Evolutionary conservation across 352 stramenopile genomes (phyloP).

Genomic region (Pythium plurisporium): DNA sequence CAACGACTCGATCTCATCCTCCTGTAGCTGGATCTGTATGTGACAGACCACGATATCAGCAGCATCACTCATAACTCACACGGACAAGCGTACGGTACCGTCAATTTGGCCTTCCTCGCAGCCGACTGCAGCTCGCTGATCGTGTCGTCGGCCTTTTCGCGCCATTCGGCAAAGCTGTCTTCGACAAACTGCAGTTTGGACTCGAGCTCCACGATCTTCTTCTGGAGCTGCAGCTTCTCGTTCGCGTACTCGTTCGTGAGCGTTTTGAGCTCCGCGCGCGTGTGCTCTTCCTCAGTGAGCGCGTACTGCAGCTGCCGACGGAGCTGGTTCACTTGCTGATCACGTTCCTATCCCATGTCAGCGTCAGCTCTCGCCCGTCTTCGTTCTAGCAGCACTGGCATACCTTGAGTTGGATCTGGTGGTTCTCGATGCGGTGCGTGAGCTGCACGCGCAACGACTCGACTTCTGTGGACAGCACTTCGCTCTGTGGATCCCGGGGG

Average conservation of each 20-base stretch:
- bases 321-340: slow-evolving; percentile 67
- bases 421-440: slow-evolving; percentile 40
- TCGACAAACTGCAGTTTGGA: slow-evolving; percentile 65
- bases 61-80: background rate
- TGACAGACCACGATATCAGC: background rate
- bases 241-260: slow-evolving; percentile 44
- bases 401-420: slow-evolving; percentile 64
- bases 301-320: slow-evolving; percentile 59
- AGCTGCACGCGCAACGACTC: slow-evolving; percentile 53
- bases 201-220: slow-evolving; percentile 68
- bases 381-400: background rate
- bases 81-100: slow-evolving; percentile 27
- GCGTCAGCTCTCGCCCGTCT: no score
- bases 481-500: slow-evolving; percentile 27
- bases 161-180: slow-evolving; percentile 60
- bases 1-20: slow-evolving; percentile 48
- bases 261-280: slow-evolving; percentile 53
- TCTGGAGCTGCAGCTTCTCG: slow-evolving; percentile 59
- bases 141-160: slow-evolving; percentile 60
- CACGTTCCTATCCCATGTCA: slow-evolving; percentile 45
- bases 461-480: slow-evolving; percentile 46
- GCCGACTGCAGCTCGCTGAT: slow-evolving; percentile 39
- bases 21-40: slow-evolving; percentile 52
- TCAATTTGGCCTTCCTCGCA: slow-evolving; percentile 44
- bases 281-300: slow-evolving; percentile 56